Evolutionary conservation across 768 basidiomycete genomes (phyloP), one percentile per base, ranked within the genome.

Genomic region (Tremella mesenterica): DNA sequence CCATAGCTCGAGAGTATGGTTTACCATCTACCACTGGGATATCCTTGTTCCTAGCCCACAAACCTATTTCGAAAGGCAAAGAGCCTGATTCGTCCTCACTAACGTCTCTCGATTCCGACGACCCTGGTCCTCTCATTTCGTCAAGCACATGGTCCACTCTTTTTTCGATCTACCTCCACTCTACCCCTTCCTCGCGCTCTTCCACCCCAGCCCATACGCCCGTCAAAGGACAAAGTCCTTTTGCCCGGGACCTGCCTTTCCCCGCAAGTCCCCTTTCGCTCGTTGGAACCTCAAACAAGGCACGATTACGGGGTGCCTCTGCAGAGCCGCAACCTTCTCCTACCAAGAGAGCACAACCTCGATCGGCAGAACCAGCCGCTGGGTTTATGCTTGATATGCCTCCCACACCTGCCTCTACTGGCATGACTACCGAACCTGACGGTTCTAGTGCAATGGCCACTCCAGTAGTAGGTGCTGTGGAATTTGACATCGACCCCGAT

Each of bases 1-100:
- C 88, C 6, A 95, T 97, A 48, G 90, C 92, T 13, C 84, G 84
- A 73, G 92, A 96, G 74, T 97, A 91, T 65, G 86, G 87, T 2
- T 77, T 97, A 16, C 92, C 92, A 1, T 88, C 85, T 60, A 88
- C 86, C 0, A 74, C 80, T 13, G 92, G 92, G 4, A 74, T 96
- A 44, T 77, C 87, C 38, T 77, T 96, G 1, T 96, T 91, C 72
- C 81, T 96, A 43, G 80, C 87, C 39, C 76, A 74, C 44, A 61
- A 53, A 41, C 57, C 46, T 57, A 18, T 25, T 27, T 31, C 30
- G 44, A 36, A n/a, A 20, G 46, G 36, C 61, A 86, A 41, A 41
- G 84, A 1, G 73, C 80, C 20, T 89, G 88, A 10, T 74, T 92
- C 50, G 77, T 86, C 43, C 77, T 95, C 5, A 90, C 88, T 72